phyloP scores from a whole-genome alignment of 2,329 filamentous ascomycete species.

The Alternaria incomplexa region DNA sequence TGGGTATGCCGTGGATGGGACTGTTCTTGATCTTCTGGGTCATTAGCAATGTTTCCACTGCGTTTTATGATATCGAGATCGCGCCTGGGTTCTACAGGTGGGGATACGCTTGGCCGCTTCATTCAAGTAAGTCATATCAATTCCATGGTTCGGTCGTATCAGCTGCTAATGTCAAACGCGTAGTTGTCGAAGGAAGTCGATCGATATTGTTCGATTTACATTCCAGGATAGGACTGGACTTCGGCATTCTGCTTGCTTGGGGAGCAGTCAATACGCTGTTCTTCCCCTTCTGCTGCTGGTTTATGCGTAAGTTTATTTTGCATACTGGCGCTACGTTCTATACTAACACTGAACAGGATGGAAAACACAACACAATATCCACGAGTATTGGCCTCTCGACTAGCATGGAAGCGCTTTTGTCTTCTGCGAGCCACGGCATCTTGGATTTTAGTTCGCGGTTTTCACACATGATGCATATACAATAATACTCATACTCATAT shows the following conservation, averaged over 20 bases:
- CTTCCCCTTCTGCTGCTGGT: constrained; percentile 59
- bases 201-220: constrained; percentile 68
- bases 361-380: constrained; percentile 13
- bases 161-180: not conserved
- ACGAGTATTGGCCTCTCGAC: constrained; percentile 28
- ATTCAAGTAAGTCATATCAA: constrained; percentile 58
- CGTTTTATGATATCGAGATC: constrained; percentile 66
- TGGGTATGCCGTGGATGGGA: constrained; percentile 66
- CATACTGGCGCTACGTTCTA: not conserved
- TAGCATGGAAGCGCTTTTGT: not conserved
- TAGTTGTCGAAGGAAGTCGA: constrained; percentile 64
- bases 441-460: not conserved
- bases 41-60: constrained; percentile 67
- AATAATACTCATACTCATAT: not conserved
- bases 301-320: constrained; percentile 36
- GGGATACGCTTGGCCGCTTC: constrained; percentile 69
- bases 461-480: not conserved
- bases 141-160: too few relatives aligned
- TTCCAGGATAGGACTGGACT: constrained; percentile 64
- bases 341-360: not conserved
- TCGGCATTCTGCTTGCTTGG: constrained; percentile 67
- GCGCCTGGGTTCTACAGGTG: constrained; percentile 65
- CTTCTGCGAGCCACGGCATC: rapidly evolving
- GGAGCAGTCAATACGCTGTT: constrained; percentile 58
- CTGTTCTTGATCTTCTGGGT: constrained; percentile 73